Evolutionary conservation across 306 rosid species (phyloP), one percentile per base, ranked within the genome.

Genomic region (Acmispon strigosus): DNA sequence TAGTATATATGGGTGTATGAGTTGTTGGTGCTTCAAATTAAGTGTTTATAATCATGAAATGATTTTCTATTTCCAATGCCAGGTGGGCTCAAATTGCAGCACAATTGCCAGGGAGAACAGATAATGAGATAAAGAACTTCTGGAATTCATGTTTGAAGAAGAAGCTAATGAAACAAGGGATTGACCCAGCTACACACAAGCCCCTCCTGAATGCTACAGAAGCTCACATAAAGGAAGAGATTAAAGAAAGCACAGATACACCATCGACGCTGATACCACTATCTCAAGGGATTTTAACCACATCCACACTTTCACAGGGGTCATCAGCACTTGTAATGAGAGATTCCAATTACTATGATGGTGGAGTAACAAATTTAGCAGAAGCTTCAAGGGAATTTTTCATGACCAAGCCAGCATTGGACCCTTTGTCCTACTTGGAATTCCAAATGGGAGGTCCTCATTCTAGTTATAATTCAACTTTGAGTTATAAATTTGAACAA

Each of bases 1-100:
- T n/a, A n/a, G n/a, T n/a, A n/a, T n/a, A n/a, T n/a, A n/a, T n/a
- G n/a, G n/a, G n/a, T 22, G 27, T 1, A 22, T 22, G 27, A 22
- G 27, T 3, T 22, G 27, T 22, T n/a, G n/a, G n/a, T 7, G 62
- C 18, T 29, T 59, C 41, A 56, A 22, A 53, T 7, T n/a, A 9
- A 14, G 10, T 27, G 15, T 63, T 65, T 62, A 18, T 27, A 27
- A 27, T 27, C 27, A 27, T 27, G 24, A 39, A 15, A 62, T 54
- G 61, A 32, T 56, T 16, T 8, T n/a, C n/a, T 3, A 20, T 62
- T 56, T 58, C 6, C 34, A 53, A 42, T 52, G 12, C 61, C 70
- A 93, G 98, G 84, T 93, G 98, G 98, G 96, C 98, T 55, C 98
- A 93, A 66, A 93, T 93, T 62, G 97, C 98, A 13, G 80, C 96